Percentiles rank a stretch among this genome's conserved stretches.
phyloP scores from a whole-genome alignment of 2,329 filamentous ascomycete genomes.

The Alternaria brassicae region DNA sequence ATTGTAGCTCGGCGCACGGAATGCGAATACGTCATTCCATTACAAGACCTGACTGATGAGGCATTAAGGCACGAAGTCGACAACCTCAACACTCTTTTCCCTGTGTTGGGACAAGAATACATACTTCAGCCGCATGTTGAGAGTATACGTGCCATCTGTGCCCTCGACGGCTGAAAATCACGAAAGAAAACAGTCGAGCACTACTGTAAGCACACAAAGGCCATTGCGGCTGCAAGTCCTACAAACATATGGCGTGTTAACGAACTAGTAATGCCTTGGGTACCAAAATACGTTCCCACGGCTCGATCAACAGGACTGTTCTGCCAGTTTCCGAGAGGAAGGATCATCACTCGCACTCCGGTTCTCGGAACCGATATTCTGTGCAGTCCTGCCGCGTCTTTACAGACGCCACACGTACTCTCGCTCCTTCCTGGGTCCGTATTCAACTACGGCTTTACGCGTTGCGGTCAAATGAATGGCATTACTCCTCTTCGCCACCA shows the following conservation, averaged over 20 bases:
- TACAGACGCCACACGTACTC: neutral
- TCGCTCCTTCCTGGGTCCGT: neutral
- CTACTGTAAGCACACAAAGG: neutral
- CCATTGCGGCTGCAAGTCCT: neutral
- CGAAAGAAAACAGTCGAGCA: neutral
- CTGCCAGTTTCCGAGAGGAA: neutral
- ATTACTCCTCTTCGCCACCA: neutral
- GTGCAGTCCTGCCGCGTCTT: neutral
- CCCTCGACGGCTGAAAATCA: neutral
- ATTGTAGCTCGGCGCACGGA: slow-evolving; percentile 8
- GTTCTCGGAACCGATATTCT: neutral
- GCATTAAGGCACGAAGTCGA: slow-evolving; percentile 5
- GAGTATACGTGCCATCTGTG: slow-evolving; percentile 5
- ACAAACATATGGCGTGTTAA: neutral
- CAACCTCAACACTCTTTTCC: slow-evolving; percentile 11
- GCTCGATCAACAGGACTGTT: neutral
- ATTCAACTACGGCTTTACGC: neutral
- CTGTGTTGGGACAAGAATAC: neutral
- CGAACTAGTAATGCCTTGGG: neutral
- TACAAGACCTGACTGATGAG: slow-evolving; percentile 1
- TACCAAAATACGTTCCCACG: neutral
- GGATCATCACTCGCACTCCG: neutral
- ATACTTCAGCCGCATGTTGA: slow-evolving; percentile 2
- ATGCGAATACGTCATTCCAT: slow-evolving; percentile 1
- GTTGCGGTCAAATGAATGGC: neutral